Evolutionary conservation across 257 asterid species (phyloP).

Genomic region (Solanum chmielewskii): DNA sequence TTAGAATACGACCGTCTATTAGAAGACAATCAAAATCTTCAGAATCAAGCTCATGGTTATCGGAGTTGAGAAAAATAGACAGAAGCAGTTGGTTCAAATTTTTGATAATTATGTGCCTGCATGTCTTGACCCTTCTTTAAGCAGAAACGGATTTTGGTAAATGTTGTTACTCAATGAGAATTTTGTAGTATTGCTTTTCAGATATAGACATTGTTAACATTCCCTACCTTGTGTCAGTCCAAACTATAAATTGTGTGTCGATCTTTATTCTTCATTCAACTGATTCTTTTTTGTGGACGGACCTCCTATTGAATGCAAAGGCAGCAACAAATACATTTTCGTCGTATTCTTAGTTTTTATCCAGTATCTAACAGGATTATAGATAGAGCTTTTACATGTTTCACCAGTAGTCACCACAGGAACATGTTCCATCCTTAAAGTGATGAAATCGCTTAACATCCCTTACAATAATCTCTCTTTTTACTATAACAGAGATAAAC

Average conservation of each 20-base stretch:
- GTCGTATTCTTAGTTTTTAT: neutral
- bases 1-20: constrained; percentile 73
- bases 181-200: neutral
- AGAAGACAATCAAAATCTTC: constrained; percentile 87
- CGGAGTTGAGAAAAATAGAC: constrained; percentile 2
- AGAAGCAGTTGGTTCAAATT: neutral
- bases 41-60: constrained; percentile 37
- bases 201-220: neutral
- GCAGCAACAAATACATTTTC: neutral
- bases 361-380: neutral
- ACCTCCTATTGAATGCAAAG: neutral
- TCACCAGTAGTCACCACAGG: constrained; percentile 55
- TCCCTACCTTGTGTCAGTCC: neutral
- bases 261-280: neutral
- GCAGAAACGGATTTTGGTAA: neutral
- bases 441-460: constrained; percentile 50
- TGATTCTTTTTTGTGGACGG: no score
- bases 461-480: constrained; percentile 28
- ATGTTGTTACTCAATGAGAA: neutral
- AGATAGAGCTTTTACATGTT: neutral
- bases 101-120: neutral
- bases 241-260: neutral
- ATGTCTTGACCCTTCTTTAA: neutral
- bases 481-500: constrained; percentile 19
- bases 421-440: constrained; percentile 48